Evolutionary conservation across 768 basidiomycete species (phyloP).

Genomic region (Lenzites betulinus): DNA sequence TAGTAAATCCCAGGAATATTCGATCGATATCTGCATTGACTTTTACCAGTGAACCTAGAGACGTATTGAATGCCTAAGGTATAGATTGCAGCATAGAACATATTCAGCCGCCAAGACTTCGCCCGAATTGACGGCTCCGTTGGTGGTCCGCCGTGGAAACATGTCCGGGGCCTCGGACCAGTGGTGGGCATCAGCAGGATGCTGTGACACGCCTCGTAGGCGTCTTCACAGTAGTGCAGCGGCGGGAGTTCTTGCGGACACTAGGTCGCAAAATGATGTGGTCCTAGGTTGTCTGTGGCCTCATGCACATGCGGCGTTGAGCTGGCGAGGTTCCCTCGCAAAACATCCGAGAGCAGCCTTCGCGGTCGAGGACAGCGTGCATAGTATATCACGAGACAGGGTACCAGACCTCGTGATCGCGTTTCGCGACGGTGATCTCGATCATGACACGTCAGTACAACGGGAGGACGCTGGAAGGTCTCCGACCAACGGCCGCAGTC

Average conservation of each 20-base stretch:
- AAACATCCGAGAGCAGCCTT: background rate
- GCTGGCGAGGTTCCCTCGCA: background rate
- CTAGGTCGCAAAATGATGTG: too few species aligned
- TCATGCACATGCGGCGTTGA: too few species aligned
- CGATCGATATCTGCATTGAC: too few species aligned
- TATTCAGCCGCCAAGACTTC: too few species aligned
- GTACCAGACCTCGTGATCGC: slow-evolving; percentile 18
- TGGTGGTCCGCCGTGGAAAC: background rate
- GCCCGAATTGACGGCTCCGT: too few species aligned
- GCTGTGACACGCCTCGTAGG: background rate
- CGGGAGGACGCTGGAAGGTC: too few species aligned
- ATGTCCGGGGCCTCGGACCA: background rate
- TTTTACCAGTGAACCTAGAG: too few species aligned
- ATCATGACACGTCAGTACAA: slow-evolving; percentile 26
- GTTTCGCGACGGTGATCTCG: slow-evolving; percentile 18
- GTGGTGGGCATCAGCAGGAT: background rate
- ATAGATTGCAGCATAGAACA: too few species aligned
- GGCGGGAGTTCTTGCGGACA: background rate
- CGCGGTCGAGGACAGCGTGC: background rate
- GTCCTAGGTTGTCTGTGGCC: too few species aligned
- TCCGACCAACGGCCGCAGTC: background rate
- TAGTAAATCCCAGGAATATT: too few species aligned
- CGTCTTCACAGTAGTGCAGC: background rate
- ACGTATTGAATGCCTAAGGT: too few species aligned
- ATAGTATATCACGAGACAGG: slow-evolving; percentile 4